Evolutionary conservation across 2,329 filamentous ascomycete genomes (phyloP).

Genomic region (Aspergillus sp.): DNA sequence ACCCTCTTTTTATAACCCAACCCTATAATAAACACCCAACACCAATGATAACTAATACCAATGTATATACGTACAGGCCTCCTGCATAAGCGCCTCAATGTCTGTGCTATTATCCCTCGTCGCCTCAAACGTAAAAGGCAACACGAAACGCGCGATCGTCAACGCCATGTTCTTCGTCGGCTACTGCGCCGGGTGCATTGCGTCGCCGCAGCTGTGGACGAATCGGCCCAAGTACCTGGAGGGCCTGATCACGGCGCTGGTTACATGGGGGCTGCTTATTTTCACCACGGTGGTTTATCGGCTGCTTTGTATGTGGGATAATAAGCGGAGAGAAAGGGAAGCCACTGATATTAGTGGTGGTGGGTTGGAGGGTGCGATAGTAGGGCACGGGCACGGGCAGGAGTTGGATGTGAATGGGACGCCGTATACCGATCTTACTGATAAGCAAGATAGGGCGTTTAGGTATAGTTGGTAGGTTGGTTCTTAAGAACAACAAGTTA

Average conservation of each 20-base stretch:
- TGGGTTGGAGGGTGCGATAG: not conserved
- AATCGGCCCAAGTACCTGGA: constrained; percentile 45
- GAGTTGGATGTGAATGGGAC: not conserved
- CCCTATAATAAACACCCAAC: constrained; percentile 33
- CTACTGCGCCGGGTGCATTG: constrained; percentile 51
- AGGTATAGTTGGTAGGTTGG: not conserved
- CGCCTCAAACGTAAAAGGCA: constrained; percentile 53
- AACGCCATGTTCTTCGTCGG: constrained; percentile 53
- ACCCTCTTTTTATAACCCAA: too few species aligned
- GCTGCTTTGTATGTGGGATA: constrained; percentile 1
- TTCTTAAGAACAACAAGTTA: too few species aligned
- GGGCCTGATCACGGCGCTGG: constrained; percentile 44
- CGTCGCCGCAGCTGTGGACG: constrained; percentile 50
- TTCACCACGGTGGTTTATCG: not conserved
- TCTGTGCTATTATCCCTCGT: constrained; percentile 46
- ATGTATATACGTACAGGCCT: not conserved
- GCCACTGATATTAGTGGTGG: not conserved
- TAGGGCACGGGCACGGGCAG: not conserved
- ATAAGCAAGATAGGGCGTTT: not conserved
- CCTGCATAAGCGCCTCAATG: constrained; percentile 44
- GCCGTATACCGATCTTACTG: not conserved
- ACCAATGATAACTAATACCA: not conserved
- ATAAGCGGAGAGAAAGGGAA: not conserved
- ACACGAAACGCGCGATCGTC: constrained; percentile 51
- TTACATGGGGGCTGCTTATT: constrained; percentile 1